Evolutionary conservation across 805 yeast genomes (phyloP).

Genomic region (Sugiyamaella lignohabitans): DNA sequence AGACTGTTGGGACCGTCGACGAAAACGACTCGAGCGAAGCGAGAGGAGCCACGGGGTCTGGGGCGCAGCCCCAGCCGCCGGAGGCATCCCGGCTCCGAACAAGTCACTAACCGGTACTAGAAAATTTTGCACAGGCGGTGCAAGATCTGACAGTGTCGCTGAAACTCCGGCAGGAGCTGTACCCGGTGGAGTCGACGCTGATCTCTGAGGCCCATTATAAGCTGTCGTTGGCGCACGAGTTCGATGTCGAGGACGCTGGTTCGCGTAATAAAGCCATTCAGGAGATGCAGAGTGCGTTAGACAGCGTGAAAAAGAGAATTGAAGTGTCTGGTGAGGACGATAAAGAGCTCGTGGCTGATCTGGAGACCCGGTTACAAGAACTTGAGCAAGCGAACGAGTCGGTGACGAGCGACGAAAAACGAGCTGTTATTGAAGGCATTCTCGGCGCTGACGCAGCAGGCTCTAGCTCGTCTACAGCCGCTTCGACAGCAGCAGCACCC

Average conservation of each 20-base stretch:
- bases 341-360: slow-evolving; percentile 28
- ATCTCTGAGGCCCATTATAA: slow-evolving; percentile 78
- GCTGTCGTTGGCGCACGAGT: slow-evolving; percentile 71
- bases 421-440: slow-evolving; percentile 18
- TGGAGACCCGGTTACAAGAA: slow-evolving; percentile 28
- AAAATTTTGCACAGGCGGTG: slow-evolving; percentile 74
- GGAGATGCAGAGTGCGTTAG: slow-evolving; percentile 49
- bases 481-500: not conserved
- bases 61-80: too few species aligned
- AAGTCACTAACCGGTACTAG: too few species aligned
- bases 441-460: slow-evolving; percentile 13
- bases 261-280: slow-evolving; percentile 47
- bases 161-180: slow-evolving; percentile 47
- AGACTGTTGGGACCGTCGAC: too few species aligned
- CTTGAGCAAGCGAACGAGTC: slow-evolving; percentile 13
- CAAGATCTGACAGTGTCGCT: slow-evolving; percentile 58
- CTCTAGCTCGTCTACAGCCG: not conserved
- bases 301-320: slow-evolving; percentile 40
- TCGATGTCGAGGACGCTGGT: slow-evolving; percentile 46
- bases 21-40: too few species aligned
- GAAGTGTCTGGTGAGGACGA: slow-evolving; percentile 36
- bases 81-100: slow-evolving; percentile 1
- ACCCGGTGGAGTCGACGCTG: slow-evolving; percentile 45
- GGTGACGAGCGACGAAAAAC: slow-evolving; percentile 12
- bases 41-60: too few species aligned